These are phyloP conservation scores for Fusarium virguliforme DNA, from an alignment of 2,329 filamentous ascomycete genomes.

Conservation along the genomic window DNA sequence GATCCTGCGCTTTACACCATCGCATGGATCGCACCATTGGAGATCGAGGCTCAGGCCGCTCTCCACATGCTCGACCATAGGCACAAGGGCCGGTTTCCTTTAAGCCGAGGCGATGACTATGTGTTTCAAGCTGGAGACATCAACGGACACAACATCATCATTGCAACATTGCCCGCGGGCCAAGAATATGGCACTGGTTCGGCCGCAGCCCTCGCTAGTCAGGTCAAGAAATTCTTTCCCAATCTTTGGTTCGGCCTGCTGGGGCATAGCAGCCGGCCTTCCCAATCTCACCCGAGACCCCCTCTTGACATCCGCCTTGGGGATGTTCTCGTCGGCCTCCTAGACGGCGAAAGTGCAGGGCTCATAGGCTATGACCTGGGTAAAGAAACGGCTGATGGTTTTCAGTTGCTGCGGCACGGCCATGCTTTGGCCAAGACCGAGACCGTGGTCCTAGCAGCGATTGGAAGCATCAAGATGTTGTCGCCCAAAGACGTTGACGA, in stretches of 20 bases:
- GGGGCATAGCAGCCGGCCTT: constrained; percentile 57
- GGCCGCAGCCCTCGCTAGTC: constrained; percentile 54
- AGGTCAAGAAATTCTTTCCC: constrained; percentile 55
- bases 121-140: constrained; percentile 57
- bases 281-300: constrained; percentile 48
- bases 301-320: constrained; percentile 58
- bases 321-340: constrained; percentile 55
- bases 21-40: constrained; percentile 58
- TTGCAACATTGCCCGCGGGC: constrained; percentile 55
- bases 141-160: constrained; percentile 56
- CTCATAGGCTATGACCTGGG: constrained; percentile 56
- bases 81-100: constrained; percentile 54
- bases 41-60: constrained; percentile 58
- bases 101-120: constrained; percentile 55
- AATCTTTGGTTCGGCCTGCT: constrained; percentile 58
- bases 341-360: constrained; percentile 45
- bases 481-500: constrained; percentile 43
- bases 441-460: constrained; percentile 54
- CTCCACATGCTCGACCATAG: constrained; percentile 54
- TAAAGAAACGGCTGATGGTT: constrained; percentile 51
- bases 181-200: constrained; percentile 56
- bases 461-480: constrained; percentile 52
- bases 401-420: constrained; percentile 50
- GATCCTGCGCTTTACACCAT: constrained; percentile 52
- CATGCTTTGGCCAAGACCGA: constrained; percentile 51